A percentile compares a stretch with the other conserved stretches of the same genome.
Evolutionary conservation across 78 protist species (phyloP).

Genomic region (Trichosphaerium sp.): DNA sequence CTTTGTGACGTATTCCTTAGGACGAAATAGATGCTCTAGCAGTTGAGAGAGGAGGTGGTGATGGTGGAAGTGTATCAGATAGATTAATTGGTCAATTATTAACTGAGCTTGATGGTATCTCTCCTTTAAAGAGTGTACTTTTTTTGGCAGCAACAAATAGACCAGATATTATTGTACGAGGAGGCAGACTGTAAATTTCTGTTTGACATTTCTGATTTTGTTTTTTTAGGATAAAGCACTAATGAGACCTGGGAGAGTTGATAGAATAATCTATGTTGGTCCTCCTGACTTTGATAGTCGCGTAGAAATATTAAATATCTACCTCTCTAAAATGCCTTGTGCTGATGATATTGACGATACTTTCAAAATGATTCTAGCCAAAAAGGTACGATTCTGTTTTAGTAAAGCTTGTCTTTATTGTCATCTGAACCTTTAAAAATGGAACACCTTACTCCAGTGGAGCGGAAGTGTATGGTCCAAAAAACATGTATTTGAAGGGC

Average conservation of each 20-base stretch:
- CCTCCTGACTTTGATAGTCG: slow-evolving; percentile 63
- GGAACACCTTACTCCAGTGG: neutral
- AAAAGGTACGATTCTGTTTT: neutral
- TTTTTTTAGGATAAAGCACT: slow-evolving; percentile 72
- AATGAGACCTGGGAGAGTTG: slow-evolving; percentile 87
- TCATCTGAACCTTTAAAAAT: neutral
- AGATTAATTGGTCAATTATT: slow-evolving; percentile 83
- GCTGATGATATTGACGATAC: slow-evolving; percentile 19
- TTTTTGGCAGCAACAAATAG: slow-evolving; percentile 93
- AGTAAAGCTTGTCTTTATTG: neutral
- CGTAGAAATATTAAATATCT: slow-evolving; percentile 36
- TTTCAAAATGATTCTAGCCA: slow-evolving; percentile 1
- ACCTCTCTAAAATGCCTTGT: slow-evolving; percentile 36
- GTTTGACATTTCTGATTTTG: neutral
- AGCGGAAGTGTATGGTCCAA: neutral
- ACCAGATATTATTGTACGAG: slow-evolving; percentile 64
- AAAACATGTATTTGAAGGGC: neutral
- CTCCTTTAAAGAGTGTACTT: slow-evolving; percentile 50
- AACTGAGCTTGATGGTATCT: slow-evolving; percentile 88
- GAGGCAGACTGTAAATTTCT: too few relatives aligned
- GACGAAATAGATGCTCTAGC: slow-evolving; percentile 84
- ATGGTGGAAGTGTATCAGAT: slow-evolving; percentile 52
- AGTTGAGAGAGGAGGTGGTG: slow-evolving; percentile 55
- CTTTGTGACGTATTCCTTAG: neutral
- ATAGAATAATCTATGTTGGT: slow-evolving; percentile 64